phyloP scores from a whole-genome alignment of 768 basidiomycete species.

The Suillus clintonianus region DNA sequence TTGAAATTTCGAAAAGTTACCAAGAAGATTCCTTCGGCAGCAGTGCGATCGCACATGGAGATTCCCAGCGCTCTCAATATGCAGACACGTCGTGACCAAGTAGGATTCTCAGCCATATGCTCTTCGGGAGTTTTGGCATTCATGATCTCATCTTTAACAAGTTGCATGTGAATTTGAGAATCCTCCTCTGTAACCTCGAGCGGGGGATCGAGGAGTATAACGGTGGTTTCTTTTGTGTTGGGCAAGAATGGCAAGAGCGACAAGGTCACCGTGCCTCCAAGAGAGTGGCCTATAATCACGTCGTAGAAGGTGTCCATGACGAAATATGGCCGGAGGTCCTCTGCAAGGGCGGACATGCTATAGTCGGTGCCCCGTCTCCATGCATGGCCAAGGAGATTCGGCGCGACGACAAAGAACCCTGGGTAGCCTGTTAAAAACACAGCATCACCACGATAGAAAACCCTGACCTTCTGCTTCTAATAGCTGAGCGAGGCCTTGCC shows the following conservation, averaged over 20 bases:
- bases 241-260: conserved; percentile 16
- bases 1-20: neutral
- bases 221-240: conserved; percentile 2
- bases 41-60: conserved; percentile 2
- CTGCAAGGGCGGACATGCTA: conserved; percentile 6
- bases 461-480: conserved; percentile 15
- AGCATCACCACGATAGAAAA: neutral
- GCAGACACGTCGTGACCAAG: conserved; percentile 14
- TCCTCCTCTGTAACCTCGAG: neutral
- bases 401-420: conserved; percentile 19
- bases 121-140: conserved; percentile 1
- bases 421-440: neutral
- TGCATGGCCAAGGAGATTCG: conserved; percentile 17
- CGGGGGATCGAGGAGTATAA: conserved; percentile 12
- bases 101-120: conserved; percentile 9
- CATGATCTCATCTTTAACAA: neutral
- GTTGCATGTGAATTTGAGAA: neutral
- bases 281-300: conserved; percentile 19
- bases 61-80: conserved; percentile 8
- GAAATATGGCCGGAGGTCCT: conserved; percentile 16
- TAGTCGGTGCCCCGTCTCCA: conserved; percentile 9
- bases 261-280: conserved; percentile 12
- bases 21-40: neutral
- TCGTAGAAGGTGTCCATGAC: conserved; percentile 9
- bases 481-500: conserved; percentile 14